Evolutionary conservation across 345 rosid genomes (phyloP).

Genomic region (Boechera retrofracta): DNA sequence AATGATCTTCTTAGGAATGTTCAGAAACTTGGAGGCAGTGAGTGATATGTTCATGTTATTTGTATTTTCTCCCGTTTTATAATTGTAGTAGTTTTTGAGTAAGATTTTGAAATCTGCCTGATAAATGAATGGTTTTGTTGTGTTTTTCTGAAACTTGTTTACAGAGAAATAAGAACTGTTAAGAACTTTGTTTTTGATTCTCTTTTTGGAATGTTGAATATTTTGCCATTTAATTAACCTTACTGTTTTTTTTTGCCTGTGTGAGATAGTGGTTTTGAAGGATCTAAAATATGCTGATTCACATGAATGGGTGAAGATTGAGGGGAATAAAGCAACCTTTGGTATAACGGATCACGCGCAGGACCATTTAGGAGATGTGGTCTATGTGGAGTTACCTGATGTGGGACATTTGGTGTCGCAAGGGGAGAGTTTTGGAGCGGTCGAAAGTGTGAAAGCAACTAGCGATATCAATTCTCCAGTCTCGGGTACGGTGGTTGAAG

Average conservation of each 20-base stretch:
- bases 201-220: constrained; percentile 34
- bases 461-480: constrained; percentile 94
- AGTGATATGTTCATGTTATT: neutral
- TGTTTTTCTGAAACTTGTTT: constrained; percentile 9
- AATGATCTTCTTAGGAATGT: neutral
- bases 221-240: constrained; percentile 33
- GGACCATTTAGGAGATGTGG: constrained; percentile 96
- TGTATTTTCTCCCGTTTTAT: neutral
- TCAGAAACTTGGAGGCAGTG: constrained; percentile 2
- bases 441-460: constrained; percentile 98
- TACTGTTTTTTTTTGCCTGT: neutral
- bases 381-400: constrained; percentile 89
- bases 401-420: constrained; percentile 67
- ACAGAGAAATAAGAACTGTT: constrained; percentile 1
- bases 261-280: constrained; percentile 61
- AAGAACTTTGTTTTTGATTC: constrained; percentile 6
- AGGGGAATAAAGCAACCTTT: constrained; percentile 72
- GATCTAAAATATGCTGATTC: constrained; percentile 85
- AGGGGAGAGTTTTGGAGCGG: constrained; percentile 88
- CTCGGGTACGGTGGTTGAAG: constrained; percentile 81
- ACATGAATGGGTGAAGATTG: constrained; percentile 95
- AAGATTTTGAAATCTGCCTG: neutral
- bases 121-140: neutral
- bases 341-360: constrained; percentile 99
- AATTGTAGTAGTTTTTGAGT: neutral